Conservation (phyloP, 306 rosid genomes). For the Myrica gale region DNA sequence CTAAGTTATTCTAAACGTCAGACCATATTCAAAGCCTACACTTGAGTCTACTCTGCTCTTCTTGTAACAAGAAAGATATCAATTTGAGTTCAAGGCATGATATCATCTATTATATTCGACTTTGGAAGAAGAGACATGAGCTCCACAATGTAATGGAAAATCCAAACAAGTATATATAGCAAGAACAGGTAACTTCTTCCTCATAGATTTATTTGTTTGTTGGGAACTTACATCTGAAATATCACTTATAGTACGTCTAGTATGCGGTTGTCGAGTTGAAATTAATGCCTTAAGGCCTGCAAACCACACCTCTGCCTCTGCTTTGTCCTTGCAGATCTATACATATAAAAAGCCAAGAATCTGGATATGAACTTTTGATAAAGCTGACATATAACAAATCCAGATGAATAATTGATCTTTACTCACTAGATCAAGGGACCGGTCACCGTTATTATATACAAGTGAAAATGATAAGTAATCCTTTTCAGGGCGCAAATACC, state of each 20-base stretch:
- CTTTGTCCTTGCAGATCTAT: constrained; percentile 94
- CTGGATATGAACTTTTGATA: constrained; percentile 20
- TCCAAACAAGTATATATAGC: neutral
- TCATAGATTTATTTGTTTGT: constrained; percentile 11
- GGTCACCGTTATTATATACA: constrained; percentile 65
- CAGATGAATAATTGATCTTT: constrained; percentile 20
- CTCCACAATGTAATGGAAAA: neutral
- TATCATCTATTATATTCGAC: neutral
- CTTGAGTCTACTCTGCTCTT: neutral
- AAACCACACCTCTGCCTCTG: constrained; percentile 84
- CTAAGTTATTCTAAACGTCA: neutral
- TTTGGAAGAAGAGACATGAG: neutral
- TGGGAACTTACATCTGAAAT: constrained; percentile 56
- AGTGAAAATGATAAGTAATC: constrained; percentile 89
- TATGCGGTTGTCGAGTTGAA: constrained; percentile 43
- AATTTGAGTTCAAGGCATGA: neutral
- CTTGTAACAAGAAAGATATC: neutral
- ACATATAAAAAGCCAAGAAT: constrained; percentile 26
- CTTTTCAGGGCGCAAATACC: constrained; percentile 91
- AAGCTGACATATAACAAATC: constrained; percentile 4
- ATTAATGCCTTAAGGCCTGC: constrained; percentile 71
- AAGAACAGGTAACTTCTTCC: neutral
- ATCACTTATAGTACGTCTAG: constrained; percentile 54
- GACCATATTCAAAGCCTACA: neutral
- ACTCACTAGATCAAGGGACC: constrained; percentile 92